Conservation (phyloP, 345 rosid genomes). For the Hibiscus mutabilis region DNA sequence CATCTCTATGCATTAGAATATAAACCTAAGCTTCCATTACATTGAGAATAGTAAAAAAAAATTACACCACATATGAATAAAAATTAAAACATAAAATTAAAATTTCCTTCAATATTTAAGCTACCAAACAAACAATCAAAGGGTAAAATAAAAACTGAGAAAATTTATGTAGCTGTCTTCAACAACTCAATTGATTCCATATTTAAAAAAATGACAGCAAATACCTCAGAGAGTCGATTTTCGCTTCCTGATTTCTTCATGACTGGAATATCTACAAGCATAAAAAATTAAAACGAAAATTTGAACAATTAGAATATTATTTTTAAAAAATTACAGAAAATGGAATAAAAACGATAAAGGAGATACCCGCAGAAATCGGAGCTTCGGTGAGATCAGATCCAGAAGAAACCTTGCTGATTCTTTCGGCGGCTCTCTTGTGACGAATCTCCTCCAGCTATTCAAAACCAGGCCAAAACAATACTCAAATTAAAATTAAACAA, state of each 20-base stretch:
- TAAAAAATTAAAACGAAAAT: background rate
- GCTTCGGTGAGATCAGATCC: constrained; percentile 72
- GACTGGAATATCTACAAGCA: constrained; percentile 39
- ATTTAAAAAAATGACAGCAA: background rate
- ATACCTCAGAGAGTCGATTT: constrained; percentile 76
- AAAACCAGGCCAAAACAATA: constrained; percentile 7
- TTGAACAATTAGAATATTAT: background rate
- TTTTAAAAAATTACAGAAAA: background rate
- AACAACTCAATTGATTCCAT: background rate
- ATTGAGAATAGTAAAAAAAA: background rate
- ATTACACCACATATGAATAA: background rate
- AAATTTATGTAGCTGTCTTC: background rate
- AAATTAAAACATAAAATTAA: no score
- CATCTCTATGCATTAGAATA: background rate
- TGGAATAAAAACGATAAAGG: background rate
- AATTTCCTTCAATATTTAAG: background rate
- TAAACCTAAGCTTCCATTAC: background rate
- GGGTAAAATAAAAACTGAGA: background rate
- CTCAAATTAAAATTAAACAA: background rate
- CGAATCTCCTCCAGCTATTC: constrained; percentile 88
- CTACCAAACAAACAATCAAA: background rate
- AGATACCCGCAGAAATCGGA: constrained; percentile 48
- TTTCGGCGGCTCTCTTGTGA: constrained; percentile 88
- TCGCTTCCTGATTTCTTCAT: constrained; percentile 78
- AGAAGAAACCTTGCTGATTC: constrained; percentile 64